Conservation (phyloP, 1,284 basidiomycete genomes). For the Trichosporon coremiiforme region DNA sequence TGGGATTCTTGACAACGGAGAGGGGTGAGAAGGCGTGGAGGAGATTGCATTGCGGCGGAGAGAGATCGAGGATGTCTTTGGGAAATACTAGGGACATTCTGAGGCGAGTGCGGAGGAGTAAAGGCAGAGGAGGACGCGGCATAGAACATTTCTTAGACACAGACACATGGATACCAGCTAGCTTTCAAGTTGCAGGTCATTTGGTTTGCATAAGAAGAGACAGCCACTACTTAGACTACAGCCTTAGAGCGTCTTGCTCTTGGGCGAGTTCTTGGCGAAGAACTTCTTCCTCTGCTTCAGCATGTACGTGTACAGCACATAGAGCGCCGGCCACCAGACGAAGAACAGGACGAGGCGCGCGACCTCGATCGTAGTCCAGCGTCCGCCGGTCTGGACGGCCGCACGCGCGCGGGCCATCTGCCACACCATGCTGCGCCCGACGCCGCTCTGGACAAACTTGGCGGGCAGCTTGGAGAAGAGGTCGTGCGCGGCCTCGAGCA, state of each 20-base stretch:
- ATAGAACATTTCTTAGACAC: constrained; percentile 11
- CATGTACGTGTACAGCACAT: constrained; percentile 89
- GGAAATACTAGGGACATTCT: background rate
- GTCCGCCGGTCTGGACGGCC: background rate
- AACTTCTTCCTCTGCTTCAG: constrained; percentile 77
- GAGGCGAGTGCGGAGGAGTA: background rate
- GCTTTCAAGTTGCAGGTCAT: background rate
- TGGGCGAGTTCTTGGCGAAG: constrained; percentile 58
- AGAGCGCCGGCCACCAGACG: constrained; percentile 90
- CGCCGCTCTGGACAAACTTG: constrained; percentile 34
- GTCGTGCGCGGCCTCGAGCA: constrained; percentile 34
- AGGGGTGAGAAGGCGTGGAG: too few species aligned
- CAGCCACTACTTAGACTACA: background rate
- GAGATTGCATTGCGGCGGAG: too few species aligned
- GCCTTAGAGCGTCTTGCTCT: constrained; percentile 11
- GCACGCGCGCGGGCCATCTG: constrained; percentile 38
- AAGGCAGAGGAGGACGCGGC: background rate
- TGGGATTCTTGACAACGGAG: too few species aligned
- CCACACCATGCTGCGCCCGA: constrained; percentile 45
- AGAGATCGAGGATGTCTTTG: too few species aligned
- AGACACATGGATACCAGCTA: background rate
- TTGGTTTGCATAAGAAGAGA: too few species aligned
- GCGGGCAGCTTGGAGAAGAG: constrained; percentile 32
- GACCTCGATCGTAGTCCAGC: constrained; percentile 53
- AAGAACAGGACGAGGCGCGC: constrained; percentile 69